These are phyloP conservation scores for Rhodosporidiobolus odoratus DNA, from an alignment of 768 basidiomycete species.

Conservation along the genomic window DNA sequence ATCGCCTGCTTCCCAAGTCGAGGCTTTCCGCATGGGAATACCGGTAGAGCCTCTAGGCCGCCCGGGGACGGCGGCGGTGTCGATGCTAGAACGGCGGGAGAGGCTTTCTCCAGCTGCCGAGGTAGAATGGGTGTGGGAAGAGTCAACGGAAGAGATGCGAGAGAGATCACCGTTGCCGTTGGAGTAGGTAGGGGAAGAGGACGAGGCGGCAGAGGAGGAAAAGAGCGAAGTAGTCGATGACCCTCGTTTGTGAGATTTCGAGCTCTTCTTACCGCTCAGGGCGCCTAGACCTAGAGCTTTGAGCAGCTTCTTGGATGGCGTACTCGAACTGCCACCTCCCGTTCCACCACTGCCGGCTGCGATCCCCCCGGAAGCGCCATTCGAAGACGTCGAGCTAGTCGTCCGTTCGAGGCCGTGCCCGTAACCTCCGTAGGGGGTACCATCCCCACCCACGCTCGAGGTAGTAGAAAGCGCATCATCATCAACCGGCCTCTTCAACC, in stretches of 20 bases:
- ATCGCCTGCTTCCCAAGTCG: conserved; percentile 32
- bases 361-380: neutral
- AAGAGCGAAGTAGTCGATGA: no score
- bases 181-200: neutral
- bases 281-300: no score
- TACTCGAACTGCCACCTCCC: neutral
- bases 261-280: no score
- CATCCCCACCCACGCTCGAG: neutral
- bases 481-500: neutral
- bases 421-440: neutral
- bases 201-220: neutral
- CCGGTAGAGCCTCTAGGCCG: conserved; percentile 25
- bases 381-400: neutral
- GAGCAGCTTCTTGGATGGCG: conserved; percentile 29
- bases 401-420: neutral
- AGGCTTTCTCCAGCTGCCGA: neutral
- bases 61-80: neutral
- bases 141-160: no score
- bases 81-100: neutral
- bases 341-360: neutral
- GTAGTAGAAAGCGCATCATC: conserved; percentile 12
- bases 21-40: conserved; percentile 34
- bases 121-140: neutral
- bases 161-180: neutral
- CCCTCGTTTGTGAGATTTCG: no score